Percentiles rank a stretch among this genome's conserved stretches.
phyloP scores from a whole-genome alignment of 1,284 basidiomycete species.

The Puccinia triticina region DNA sequence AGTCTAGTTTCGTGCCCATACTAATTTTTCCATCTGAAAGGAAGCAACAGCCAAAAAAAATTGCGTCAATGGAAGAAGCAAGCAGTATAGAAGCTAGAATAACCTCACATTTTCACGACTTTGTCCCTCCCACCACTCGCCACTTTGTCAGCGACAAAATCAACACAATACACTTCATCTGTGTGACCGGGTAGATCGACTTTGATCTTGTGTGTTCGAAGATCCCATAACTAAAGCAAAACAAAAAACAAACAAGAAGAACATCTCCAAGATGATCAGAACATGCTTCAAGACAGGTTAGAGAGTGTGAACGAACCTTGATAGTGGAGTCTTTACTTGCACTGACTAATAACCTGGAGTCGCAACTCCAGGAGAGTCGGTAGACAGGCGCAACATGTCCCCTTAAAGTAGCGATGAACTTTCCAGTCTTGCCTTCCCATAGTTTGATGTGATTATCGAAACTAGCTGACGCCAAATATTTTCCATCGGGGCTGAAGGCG shows the following conservation, averaged over 20 bases:
- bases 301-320: constrained; percentile 68
- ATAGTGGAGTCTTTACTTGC: constrained; percentile 94
- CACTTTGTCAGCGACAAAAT: constrained; percentile 95
- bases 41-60: not conserved
- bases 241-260: constrained; percentile 17
- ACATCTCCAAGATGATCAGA: not conserved
- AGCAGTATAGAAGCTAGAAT: not conserved
- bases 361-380: constrained; percentile 89
- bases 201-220: constrained; percentile 90
- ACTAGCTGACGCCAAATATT: constrained; percentile 84
- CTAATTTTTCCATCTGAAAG: constrained; percentile 22
- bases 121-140: constrained; percentile 82
- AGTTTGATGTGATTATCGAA: constrained; percentile 90
- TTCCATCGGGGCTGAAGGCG: constrained; percentile 89
- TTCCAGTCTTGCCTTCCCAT: constrained; percentile 92
- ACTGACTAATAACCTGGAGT: constrained; percentile 85
- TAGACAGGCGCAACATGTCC: constrained; percentile 96
- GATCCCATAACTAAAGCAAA: constrained; percentile 77
- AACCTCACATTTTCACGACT: constrained; percentile 66
- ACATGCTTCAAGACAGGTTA: not conserved
- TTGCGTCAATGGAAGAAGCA: not conserved
- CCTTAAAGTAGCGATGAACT: constrained; percentile 84
- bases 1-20: too few relatives aligned
- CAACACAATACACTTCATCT: constrained; percentile 98
- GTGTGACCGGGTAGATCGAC: constrained; percentile 92